Evolutionary conservation across 495 filamentous ascomycete genomes (phyloP).

Genomic region (Tetracladium marchalianum): DNA sequence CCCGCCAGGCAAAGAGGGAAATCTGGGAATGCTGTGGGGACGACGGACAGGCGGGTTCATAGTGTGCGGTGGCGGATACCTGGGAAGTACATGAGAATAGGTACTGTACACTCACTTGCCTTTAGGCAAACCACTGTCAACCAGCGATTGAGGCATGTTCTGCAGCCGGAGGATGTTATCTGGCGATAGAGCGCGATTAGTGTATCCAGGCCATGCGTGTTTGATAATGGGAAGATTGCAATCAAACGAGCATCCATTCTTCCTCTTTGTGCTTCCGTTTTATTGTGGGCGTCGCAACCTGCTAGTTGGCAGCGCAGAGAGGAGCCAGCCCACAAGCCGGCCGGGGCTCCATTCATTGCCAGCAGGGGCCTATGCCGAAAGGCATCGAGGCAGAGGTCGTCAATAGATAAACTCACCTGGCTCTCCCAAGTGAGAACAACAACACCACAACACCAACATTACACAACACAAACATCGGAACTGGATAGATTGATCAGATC

Average conservation of each 20-base stretch:
- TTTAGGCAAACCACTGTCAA: background rate
- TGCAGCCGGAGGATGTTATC: background rate
- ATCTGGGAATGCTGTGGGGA: background rate
- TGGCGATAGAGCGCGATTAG: background rate
- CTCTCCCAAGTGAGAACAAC: no score
- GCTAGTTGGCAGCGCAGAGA: no score
- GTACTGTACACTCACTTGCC: background rate
- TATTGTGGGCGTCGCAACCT: no score
- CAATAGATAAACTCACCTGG: no score
- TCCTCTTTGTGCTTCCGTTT: no score
- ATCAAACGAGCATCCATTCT: background rate
- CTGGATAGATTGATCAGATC: no score
- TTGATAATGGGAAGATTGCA: background rate
- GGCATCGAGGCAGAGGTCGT: no score
- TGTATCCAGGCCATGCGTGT: background rate
- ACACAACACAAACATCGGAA: no score
- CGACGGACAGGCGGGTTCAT: background rate
- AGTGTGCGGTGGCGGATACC: background rate
- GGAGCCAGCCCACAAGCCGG: no score
- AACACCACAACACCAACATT: no score
- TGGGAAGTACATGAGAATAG: background rate
- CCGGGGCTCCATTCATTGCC: no score
- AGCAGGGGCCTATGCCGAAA: no score
- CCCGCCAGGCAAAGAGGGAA: slow-evolving; percentile 1
- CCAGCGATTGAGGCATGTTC: slow-evolving; percentile 4